Percentiles rank a stretch among this genome's conserved stretches.
Conservation (phyloP, 1,284 basidiomycete species). For the Fomitiporia mediterranea region DNA sequence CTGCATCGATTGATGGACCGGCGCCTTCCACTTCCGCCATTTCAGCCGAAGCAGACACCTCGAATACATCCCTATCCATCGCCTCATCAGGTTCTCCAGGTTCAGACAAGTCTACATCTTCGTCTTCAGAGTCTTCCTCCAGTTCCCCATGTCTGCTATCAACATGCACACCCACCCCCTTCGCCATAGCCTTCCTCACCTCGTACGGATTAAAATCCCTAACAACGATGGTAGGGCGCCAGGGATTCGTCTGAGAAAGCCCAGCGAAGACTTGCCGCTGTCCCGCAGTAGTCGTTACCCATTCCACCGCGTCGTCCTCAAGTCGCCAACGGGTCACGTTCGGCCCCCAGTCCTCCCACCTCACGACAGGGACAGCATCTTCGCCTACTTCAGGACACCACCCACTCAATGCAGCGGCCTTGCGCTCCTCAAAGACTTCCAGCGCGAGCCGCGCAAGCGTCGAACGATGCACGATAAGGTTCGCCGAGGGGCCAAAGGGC, state of each 20-base stretch:
- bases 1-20: too few relatives aligned
- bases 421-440: neutral
- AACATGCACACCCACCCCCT: neutral
- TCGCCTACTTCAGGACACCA: neutral
- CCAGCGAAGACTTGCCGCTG: slow-evolving; percentile 8
- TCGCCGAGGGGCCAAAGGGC: neutral
- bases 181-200: neutral
- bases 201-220: slow-evolving; percentile 14
- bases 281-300: slow-evolving; percentile 11
- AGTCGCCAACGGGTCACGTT: slow-evolving; percentile 1
- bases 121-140: neutral
- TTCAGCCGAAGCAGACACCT: neutral
- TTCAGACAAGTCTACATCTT: neutral
- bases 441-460: slow-evolving; percentile 6
- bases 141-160: neutral
- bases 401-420: neutral
- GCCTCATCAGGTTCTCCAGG: neutral
- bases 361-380: too few relatives aligned
- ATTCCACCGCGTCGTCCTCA: neutral
- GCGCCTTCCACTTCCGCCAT: neutral
- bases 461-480: slow-evolving; percentile 14
- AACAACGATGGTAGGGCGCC: neutral
- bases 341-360: slow-evolving; percentile 15
- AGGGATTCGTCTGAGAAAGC: neutral
- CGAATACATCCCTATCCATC: neutral